Base-by-base conservation (phyloP, 1,284 basidiomycete species). In the Pseudomicrostroma phylloplanum region DNA sequence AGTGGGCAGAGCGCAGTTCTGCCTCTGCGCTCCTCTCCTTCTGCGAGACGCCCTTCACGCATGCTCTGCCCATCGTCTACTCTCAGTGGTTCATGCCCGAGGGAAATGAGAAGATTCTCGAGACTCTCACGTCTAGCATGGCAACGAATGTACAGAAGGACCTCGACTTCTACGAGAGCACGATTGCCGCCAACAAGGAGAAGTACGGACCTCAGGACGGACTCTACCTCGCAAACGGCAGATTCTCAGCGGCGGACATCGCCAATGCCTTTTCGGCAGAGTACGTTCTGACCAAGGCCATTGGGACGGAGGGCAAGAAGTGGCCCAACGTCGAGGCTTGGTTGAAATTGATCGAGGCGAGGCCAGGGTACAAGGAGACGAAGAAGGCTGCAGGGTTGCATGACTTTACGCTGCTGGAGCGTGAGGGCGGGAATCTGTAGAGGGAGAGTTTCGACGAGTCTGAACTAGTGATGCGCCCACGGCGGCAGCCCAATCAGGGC, bases 21-120 rank as follows among this genome's bases (percentile, higher is more conserved):
- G 57, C 62, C 17, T 36, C 43, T 17, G 42, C 43, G 51, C 62
- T 49, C 58, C 57, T 63, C 21, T 49, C 43, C 17, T 63, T 63
- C 55, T 48, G 56, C 11, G 62, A 63, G 25, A 63, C 62, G 26
- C 41, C 56, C 8, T 62, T 63, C 60, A 21, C 43, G 55, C 62
- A 63, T 43, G 43, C 53, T 4, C 40, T 63, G 6, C 41, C 62
- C 36, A 62, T 63, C 49, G 43, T 63, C 46, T 63, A 63, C 58
- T 21, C 60, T 36, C 57, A 39, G 21, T 63, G 62, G 62, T 62
- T 62, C 60, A 59, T 26, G 48, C 30, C 42, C 23, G 40, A 23
- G 19, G 48, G 41, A 17, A 39, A 63, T 15, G 59, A 62, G 15
- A 49, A 6, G 6, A 21, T 41, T 7, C 40, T 63, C 13, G 15